Evolutionary conservation across 257 asterid species (phyloP), one percentile per base, ranked within the genome.

Genomic region (Anisodus tanguticus): DNA sequence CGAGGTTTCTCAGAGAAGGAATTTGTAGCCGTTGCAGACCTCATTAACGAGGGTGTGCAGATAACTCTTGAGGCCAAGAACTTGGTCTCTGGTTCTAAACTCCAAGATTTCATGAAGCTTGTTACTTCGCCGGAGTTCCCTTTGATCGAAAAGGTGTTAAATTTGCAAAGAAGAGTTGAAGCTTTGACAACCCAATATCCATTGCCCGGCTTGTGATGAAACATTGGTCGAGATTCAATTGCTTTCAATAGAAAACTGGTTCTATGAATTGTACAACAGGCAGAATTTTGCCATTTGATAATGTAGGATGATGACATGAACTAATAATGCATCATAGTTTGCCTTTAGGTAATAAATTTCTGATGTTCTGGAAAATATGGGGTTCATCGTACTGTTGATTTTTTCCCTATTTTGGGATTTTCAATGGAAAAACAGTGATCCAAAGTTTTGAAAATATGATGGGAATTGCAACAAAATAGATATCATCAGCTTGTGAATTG

Each of bases 31-130:
- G 89, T 91, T 74, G 98, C 98, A 53, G 97, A 95, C 83, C 94
- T 92, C 82, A 95, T 97, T 72, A 93, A 97, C 31, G 98, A 97
- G 88, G 99, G 99, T 9, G 95, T 95, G 64, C 97, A 93, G 86
- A 93, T 95, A 53, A 85, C 96, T 35, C 86, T 84, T 0, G 97
- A 93, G 49, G 98, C 99, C 58, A 97, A 93, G 90, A 90, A 87
- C 68, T 86, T 91, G 4, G 93, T 83, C 39, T 69, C 95, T 11
- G 93, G 97, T 74, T 41, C 98, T 26, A 93, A 96, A 88, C 93
- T 95, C 62, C 97, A 90, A 90, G 98, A 97, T 77, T 97, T 97
- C 76, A 67, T 93, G 91, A 95, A 91, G 70, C 90, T 92, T 47
- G 97, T 90, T 49, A 83, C 90, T 22, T 91, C 97, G 3, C 88